Conservation (phyloP, 2,329 filamentous ascomycete species). For the Xylariales sp. region DNA sequence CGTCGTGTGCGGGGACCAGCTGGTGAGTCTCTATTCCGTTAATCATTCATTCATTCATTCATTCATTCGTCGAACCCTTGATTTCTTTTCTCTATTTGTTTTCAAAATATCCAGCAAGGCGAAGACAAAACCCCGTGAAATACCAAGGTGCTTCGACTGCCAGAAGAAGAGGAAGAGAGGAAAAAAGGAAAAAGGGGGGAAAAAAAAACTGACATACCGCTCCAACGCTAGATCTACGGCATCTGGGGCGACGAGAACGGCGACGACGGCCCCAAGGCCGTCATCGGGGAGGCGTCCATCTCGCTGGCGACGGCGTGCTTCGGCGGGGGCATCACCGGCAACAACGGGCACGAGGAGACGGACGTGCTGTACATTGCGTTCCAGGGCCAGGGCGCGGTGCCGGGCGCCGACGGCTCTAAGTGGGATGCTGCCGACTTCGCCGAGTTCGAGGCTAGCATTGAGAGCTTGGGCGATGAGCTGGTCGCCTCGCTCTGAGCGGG, state of each 20-base stretch:
- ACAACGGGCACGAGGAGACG: slow-evolving; percentile 65
- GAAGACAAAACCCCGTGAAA: too few species aligned
- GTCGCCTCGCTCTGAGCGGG: slow-evolving; percentile 46
- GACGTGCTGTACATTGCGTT: slow-evolving; percentile 74
- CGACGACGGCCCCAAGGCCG: slow-evolving; percentile 57
- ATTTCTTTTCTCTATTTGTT: neutral
- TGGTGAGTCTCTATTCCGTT: slow-evolving; percentile 48
- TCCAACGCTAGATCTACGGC: slow-evolving; percentile 59
- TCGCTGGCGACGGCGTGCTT: slow-evolving; percentile 69
- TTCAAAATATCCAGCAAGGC: too few species aligned
- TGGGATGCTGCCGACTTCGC: slow-evolving; percentile 64
- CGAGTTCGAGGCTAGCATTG: slow-evolving; percentile 66
- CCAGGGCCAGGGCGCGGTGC: slow-evolving; percentile 65
- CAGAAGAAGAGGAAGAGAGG: too few species aligned
- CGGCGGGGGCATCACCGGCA: slow-evolving; percentile 63
- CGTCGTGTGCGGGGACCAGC: slow-evolving; percentile 61
- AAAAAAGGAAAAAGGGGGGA: too few species aligned
- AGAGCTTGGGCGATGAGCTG: slow-evolving; percentile 62
- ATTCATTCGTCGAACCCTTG: neutral
- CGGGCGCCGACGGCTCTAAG: slow-evolving; percentile 62
- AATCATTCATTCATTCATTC: slow-evolving; percentile 1
- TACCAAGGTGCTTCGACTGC: too few species aligned
- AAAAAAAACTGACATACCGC: neutral
- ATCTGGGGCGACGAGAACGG: slow-evolving; percentile 73
- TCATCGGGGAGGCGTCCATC: slow-evolving; percentile 68